Evolutionary conservation across 108 stramenopile genomes (phyloP), one percentile per base, ranked within the genome.

Genomic region (Mayamaea pseudoterrestris): DNA sequence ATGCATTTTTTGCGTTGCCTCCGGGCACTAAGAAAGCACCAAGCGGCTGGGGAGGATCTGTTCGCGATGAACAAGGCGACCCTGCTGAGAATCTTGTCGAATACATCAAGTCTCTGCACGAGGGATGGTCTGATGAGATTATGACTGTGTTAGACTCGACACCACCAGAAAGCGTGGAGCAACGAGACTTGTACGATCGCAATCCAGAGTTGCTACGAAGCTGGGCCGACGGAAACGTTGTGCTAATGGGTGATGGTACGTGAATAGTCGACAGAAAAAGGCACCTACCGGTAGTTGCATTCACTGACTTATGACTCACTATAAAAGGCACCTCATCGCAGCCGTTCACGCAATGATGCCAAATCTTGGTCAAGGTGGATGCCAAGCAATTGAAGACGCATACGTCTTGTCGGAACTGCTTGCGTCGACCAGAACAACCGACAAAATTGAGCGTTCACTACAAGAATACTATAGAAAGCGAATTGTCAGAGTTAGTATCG

Each of bases 301-400:
- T n/a, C n/a, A n/a, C n/a, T n/a, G n/a, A n/a, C n/a, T n/a, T n/a
- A n/a, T n/a, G n/a, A n/a, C n/a, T n/a, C n/a, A n/a, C n/a, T n/a
- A n/a, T n/a, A n/a, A n/a, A n/a, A n/a, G n/a, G n/a, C n/a, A n/a
- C n/a, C n/a, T n/a, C n/a, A n/a, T n/a, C n/a, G n/a, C n/a, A n/a
- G 50, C 50, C 1, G 61, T 69, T 5, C 58, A 70, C 46, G 88
- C 96, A 30, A 97, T 97, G 96, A 97, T 97, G 96, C 96, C 96
- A 3, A 97, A 97, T 59, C 71, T 97, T 18, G 96, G 95, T 9
- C 85, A 87, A 57, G 96, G 96, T 27, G 96, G 93, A 35, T 94
- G 96, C 55, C 93, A 95, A 66, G 93, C 93, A 11, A 93, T 94
- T 56, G 93, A 97, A 60, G 96, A 97, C 68, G 93, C 90, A 20